These are phyloP conservation scores for Dillenia suffruticosa DNA, from an alignment of 164 flowering plant species.

Conservation along the genomic window DNA sequence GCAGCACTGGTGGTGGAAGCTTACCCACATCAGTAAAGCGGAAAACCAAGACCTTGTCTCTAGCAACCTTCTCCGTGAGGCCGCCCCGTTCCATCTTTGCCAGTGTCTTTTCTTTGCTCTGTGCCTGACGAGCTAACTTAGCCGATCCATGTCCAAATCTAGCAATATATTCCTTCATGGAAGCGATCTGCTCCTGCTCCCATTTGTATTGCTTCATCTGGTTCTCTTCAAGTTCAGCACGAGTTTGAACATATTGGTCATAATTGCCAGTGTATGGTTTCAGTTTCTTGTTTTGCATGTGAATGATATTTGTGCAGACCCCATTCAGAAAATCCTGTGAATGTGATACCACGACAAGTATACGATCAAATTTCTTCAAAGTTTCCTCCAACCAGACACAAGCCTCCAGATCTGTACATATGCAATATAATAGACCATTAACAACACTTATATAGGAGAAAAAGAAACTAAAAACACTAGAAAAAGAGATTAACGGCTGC, in stretches of 20 bases:
- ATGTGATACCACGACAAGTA: conserved; percentile 91
- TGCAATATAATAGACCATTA: no score
- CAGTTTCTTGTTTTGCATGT: conserved; percentile 85
- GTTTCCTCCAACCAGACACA: conserved; percentile 98
- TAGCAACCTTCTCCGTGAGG: conserved; percentile 77
- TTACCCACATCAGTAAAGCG: conserved; percentile 92
- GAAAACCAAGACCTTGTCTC: conserved; percentile 73
- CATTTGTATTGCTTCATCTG: conserved; percentile 98
- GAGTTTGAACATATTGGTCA: conserved; percentile 92
- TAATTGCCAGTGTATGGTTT: conserved; percentile 85
- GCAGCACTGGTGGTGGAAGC: conserved; percentile 97
- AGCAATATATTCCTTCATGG: conserved; percentile 96
- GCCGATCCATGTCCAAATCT: conserved; percentile 98
- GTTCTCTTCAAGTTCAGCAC: conserved; percentile 92
- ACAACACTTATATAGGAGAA: no score
- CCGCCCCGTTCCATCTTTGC: conserved; percentile 99
- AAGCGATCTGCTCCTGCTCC: conserved; percentile 96
- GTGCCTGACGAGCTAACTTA: conserved; percentile 94
- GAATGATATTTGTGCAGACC: conserved; percentile 93
- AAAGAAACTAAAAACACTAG: background rate
- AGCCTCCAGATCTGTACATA: conserved; percentile 78
- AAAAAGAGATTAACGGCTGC: background rate
- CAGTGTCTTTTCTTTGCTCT: conserved; percentile 93
- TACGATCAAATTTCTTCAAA: conserved; percentile 83
- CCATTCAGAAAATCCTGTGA: conserved; percentile 97